Conservation (phyloP, 2,329 filamentous ascomycete species). For the Neonectria faginata region DNA sequence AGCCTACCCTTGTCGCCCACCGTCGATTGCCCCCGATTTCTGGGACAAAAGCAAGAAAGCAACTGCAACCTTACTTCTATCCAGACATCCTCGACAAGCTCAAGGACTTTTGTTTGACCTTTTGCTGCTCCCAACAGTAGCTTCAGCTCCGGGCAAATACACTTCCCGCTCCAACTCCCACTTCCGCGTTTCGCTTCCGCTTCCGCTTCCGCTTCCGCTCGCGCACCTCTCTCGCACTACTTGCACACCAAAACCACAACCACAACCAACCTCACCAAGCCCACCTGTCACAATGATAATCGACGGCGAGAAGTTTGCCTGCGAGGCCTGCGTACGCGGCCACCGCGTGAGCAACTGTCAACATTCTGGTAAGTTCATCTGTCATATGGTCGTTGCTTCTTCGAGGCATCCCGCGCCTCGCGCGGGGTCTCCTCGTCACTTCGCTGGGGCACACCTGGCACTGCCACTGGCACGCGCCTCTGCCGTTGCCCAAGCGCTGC, state of each 20-base stretch:
- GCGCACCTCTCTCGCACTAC: slow-evolving; percentile 10
- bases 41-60: slow-evolving; percentile 24
- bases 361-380: slow-evolving; percentile 81
- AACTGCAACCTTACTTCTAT: slow-evolving; percentile 29
- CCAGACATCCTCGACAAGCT: slow-evolving; percentile 24
- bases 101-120: slow-evolving; percentile 9
- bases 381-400: slow-evolving; percentile 20
- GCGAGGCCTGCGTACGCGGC: slow-evolving; percentile 96
- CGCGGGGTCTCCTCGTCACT: slow-evolving; percentile 1
- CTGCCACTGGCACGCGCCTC: neutral
- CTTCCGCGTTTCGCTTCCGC: neutral
- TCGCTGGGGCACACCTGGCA: neutral
- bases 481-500: neutral
- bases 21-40: slow-evolving; percentile 31
- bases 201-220: neutral
- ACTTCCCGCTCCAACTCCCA: slow-evolving; percentile 1
- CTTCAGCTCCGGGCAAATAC: slow-evolving; percentile 2
- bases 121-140: slow-evolving; percentile 1
- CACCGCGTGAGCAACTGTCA: slow-evolving; percentile 99
- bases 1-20: slow-evolving; percentile 30
- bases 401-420: slow-evolving; percentile 2
- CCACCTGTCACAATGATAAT: slow-evolving; percentile 73
- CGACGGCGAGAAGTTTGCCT: slow-evolving; percentile 97
- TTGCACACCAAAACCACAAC: slow-evolving; percentile 26
- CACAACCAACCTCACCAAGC: slow-evolving; percentile 22